These are phyloP conservation scores for Mucor indicus DNA, from an alignment of 371 early-diverging fungal species.

Conservation along the genomic window DNA sequence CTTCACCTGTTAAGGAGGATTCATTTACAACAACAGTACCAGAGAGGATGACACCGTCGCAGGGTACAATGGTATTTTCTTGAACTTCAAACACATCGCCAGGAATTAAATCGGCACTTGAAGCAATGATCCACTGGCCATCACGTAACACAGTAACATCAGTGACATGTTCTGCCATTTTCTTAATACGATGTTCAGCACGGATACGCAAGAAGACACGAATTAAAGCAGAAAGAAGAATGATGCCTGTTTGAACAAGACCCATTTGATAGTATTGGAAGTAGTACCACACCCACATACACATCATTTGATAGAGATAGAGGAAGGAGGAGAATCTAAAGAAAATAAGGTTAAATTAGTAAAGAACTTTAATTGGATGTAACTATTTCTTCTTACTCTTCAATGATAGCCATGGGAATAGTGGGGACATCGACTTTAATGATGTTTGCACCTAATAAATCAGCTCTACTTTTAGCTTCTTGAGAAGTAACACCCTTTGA, in stretches of 20 bases:
- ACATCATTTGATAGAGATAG: conserved; percentile 73
- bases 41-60: conserved; percentile 67
- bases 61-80: conserved; percentile 39
- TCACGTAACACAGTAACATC: conserved; percentile 50
- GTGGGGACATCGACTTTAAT: conserved; percentile 56
- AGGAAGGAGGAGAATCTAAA: conserved; percentile 56
- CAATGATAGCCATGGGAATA: conserved; percentile 42
- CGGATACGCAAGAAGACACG: conserved; percentile 58
- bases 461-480: conserved; percentile 51
- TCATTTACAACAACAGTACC: conserved; percentile 83
- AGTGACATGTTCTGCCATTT: conserved; percentile 56
- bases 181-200: conserved; percentile 60
- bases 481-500: conserved; percentile 43
- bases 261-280: conserved; percentile 70
- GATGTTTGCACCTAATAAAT: conserved; percentile 63
- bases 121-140: conserved; percentile 48
- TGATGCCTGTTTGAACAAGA: conserved; percentile 62
- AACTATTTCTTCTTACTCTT: conserved; percentile 37
- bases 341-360: no score
- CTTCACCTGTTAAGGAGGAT: conserved; percentile 83
- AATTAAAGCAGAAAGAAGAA: conserved; percentile 60
- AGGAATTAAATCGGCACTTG: conserved; percentile 55
- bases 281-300: conserved; percentile 69
- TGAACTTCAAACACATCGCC: conserved; percentile 57
- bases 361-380: not conserved